phyloP scores from a whole-genome alignment of 169 alveolate species.

The Cryptosporidium baileyi region DNA sequence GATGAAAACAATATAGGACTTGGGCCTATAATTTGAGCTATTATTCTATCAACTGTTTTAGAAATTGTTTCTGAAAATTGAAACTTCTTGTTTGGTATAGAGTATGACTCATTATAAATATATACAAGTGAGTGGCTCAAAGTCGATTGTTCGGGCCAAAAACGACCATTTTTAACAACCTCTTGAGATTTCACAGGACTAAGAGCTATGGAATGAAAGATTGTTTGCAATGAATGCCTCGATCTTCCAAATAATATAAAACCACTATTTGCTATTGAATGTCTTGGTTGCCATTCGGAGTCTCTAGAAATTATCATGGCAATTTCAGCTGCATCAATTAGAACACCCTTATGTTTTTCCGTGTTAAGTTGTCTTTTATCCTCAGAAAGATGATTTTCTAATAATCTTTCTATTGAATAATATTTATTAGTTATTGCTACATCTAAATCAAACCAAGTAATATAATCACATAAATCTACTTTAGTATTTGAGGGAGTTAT shows the following conservation, averaged over 20 bases:
- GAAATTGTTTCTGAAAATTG: not conserved
- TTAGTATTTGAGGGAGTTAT: constrained; percentile 36
- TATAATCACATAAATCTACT: constrained; percentile 40
- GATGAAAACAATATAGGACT: not conserved
- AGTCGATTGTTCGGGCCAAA: constrained; percentile 68
- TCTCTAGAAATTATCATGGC: constrained; percentile 27
- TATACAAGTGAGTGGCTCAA: constrained; percentile 4
- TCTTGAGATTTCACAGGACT: constrained; percentile 15
- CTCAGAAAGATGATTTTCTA: not conserved
- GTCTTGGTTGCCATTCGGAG: constrained; percentile 37
- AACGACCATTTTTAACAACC: constrained; percentile 21
- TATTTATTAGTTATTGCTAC: constrained; percentile 40
- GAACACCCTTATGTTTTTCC: constrained; percentile 5
- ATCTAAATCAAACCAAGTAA: constrained; percentile 62
- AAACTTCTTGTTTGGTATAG: constrained; percentile 9
- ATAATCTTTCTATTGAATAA: constrained; percentile 26
- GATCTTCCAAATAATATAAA: constrained; percentile 24
- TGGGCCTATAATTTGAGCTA: not conserved
- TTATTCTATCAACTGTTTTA: not conserved
- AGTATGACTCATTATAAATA: not conserved
- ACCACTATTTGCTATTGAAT: constrained; percentile 57
- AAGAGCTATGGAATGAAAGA: constrained; percentile 36
- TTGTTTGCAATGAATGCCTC: constrained; percentile 12
- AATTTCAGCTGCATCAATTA: constrained; percentile 4
- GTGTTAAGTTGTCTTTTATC: not conserved